Evolutionary conservation across 306 rosid genomes (phyloP), one percentile per base, ranked within the genome.

Genomic region (Casuarina cunninghamiana): DNA sequence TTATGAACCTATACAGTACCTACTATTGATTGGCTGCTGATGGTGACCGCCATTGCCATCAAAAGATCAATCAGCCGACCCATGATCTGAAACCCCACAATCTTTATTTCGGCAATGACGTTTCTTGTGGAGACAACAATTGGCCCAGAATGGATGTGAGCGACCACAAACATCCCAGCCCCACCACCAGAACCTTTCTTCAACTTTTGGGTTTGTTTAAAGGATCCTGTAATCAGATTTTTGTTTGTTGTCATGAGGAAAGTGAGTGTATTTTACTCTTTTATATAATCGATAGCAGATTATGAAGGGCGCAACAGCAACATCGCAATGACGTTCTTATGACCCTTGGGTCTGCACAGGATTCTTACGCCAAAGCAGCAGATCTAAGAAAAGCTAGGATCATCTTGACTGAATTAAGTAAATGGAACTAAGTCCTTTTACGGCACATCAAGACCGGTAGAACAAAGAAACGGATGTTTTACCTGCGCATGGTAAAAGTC

Each of bases 211-310:
- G 72, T 69, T 74, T 60, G 35, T 76, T 60, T 73, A 42, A 66
- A 80, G 78, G 77, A 84, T 78, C 73, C 72, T 68, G 80, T 75
- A 80, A 55, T 42, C 77, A 77, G 74, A 81, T 85, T 83, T 69
- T 32, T 78, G 80, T 72, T 51, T 79, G 87, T 75, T 83, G 82
- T 51, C 72, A 43, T 74, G 63, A 43, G 75, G 70, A 77, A 84
- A 54, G 16, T 15, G 75, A 86, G 73, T 82, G 65, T 63, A 41
- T 77, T 68, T 77, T 80, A 84, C 82, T 69, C 87, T 57, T 85
- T 2, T 75, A 45, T 70, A 13, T 49, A 58, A 76, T 80, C 69
- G 1, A 43, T 67, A 32, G 44, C 21, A 37, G 10, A 79, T 60
- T 71, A 13, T 57, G 38, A 55, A 55, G n/a, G 19, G 63, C 32